These are phyloP conservation scores for Fragaria vesca DNA, from an alignment of 306 rosid genomes.

Conservation along the genomic window DNA sequence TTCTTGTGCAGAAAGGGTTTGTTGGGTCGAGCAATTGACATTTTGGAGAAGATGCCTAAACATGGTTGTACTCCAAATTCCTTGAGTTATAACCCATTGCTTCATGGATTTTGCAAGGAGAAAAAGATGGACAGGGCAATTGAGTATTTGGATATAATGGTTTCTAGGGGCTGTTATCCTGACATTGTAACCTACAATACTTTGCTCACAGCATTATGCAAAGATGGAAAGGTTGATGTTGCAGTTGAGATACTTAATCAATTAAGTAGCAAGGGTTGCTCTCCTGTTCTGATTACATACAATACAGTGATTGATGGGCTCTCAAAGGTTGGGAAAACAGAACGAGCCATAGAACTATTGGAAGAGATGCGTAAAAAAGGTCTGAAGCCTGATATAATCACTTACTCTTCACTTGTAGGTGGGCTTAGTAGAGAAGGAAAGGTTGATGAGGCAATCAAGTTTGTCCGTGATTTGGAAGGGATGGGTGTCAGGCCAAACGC, in stretches of 20 bases:
- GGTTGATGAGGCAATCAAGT: slow-evolving; percentile 54
- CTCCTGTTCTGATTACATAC: slow-evolving; percentile 86
- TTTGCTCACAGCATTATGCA: slow-evolving; percentile 82
- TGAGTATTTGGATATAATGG: slow-evolving; percentile 83
- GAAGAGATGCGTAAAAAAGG: slow-evolving; percentile 76
- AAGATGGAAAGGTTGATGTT: slow-evolving; percentile 86
- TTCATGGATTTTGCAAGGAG: slow-evolving; percentile 90
- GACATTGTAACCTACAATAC: slow-evolving; percentile 94
- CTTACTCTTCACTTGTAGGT: slow-evolving; percentile 75
- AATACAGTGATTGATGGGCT: slow-evolving; percentile 89
- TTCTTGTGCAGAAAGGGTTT: slow-evolving; percentile 83
- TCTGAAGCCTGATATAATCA: slow-evolving; percentile 74
- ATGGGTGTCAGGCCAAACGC: slow-evolving; percentile 59
- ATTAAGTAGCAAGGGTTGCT: slow-evolving; percentile 76
- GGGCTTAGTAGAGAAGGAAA: slow-evolving; percentile 89
- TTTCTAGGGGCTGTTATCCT: slow-evolving; percentile 87
- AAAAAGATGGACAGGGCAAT: slow-evolving; percentile 86
- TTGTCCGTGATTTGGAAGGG: slow-evolving; percentile 61
- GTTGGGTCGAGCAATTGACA: slow-evolving; percentile 79
- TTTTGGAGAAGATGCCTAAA: slow-evolving; percentile 86
- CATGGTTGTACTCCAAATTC: slow-evolving; percentile 90
- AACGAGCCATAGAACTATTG: slow-evolving; percentile 61
- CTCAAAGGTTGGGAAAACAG: slow-evolving; percentile 73
- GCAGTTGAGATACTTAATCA: slow-evolving; percentile 88
- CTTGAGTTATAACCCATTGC: slow-evolving; percentile 90